Percentiles rank a stretch among this genome's conserved stretches.
Evolutionary conservation across 306 rosid genomes (phyloP).

Genomic region (Notholithocarpus densiflorus): DNA sequence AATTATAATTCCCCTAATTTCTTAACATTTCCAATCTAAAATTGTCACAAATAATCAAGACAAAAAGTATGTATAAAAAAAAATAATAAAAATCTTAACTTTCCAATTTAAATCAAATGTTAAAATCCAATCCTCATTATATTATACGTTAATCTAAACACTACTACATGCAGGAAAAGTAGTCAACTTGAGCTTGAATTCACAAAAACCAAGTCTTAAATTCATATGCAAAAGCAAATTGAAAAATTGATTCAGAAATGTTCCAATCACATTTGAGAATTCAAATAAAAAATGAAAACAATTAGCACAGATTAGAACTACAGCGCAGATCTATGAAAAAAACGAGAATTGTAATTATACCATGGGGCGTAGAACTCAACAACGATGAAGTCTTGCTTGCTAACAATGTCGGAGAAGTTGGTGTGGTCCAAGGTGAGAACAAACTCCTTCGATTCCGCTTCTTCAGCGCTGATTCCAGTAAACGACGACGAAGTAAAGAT

Average conservation of each 20-base stretch:
- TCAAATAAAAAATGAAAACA: background rate
- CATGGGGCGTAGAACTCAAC: conserved; percentile 95
- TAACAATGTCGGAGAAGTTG: conserved; percentile 66
- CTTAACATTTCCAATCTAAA: background rate
- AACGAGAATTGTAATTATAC: conserved; percentile 27
- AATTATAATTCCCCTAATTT: background rate
- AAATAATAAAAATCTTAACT: conserved; percentile 22
- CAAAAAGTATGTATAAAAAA: background rate
- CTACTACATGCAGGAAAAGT: too few species aligned
- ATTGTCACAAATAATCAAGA: background rate
- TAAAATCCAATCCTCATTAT: too few species aligned
- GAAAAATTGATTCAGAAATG: too few species aligned
- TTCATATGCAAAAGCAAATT: too few species aligned
- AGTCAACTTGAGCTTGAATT: too few species aligned
- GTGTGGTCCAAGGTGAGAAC: conserved; percentile 81
- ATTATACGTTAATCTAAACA: too few species aligned
- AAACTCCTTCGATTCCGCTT: conserved; percentile 62
- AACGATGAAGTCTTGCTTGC: conserved; percentile 81
- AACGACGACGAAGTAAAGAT: conserved; percentile 29
- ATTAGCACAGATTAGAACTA: conserved; percentile 1
- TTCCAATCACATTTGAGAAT: conserved; percentile 1
- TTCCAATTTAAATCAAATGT: too few species aligned
- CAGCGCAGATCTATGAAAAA: background rate
- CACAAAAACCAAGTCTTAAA: too few species aligned
- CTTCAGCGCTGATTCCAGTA: conserved; percentile 41